Evolutionary conservation across 768 basidiomycete genomes (phyloP), one percentile per base, ranked within the genome.

Genomic region (Boletus huronensis): DNA sequence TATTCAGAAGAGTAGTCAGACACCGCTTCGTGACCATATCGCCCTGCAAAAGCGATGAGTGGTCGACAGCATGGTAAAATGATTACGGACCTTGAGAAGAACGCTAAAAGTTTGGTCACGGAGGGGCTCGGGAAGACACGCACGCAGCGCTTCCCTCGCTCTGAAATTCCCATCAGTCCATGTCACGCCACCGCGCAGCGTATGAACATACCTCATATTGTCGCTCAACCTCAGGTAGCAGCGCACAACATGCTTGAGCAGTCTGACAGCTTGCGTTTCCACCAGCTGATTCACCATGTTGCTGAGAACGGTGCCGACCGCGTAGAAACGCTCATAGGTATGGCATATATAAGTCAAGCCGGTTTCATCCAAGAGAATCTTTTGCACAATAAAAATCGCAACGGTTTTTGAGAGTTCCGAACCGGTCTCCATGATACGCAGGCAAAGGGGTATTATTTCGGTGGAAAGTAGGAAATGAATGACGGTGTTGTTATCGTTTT

Each of bases 251-350:
- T 99, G 97, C 72, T 99, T 99, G 62, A 99, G 76, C 45, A 99
- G 75, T 64, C 97, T 77, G 28, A 98, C 96, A 11, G 97, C 97
- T 72, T 98, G 97, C 2, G 91, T 97, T 73, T 99, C 96, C 50
- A 98, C 95, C 46, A 99, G 81, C 69, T 98, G 93, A 66, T 88
- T 90, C 60, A 98, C 97, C 97, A 99, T 99, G 72, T 97, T 98
- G 77, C 90, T 92, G 55, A 99, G 79, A 16, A 99, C 97, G 8
- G 96, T 97, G 17, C 96, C 97, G 50, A 99, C 97, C 14, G 97
- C 97, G 70, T 98, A 98, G 76, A 99, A 99, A 49, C 97, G 82
- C 70, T 99, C 97, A 69, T 99, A 99, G n/a, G 97, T 99, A 73
- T 99, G 97, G 65, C 97, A 98, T 66, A 98, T 99, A 72, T 99